Percentiles rank a stretch among this genome's conserved stretches.
Evolutionary conservation across 2,329 filamentous ascomycete genomes (phyloP).

Genomic region (Alternaria tenuissima): DNA sequence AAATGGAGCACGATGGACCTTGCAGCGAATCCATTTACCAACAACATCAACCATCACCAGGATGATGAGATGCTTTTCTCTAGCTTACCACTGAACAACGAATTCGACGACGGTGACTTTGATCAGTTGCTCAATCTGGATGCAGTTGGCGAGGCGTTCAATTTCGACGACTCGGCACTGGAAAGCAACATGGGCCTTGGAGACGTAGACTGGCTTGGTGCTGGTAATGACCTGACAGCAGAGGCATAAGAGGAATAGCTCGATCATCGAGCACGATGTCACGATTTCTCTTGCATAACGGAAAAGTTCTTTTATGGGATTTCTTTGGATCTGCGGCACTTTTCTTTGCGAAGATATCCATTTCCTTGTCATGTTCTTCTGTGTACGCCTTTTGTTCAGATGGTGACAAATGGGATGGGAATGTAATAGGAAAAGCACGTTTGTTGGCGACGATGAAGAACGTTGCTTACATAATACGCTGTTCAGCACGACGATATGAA

Average conservation of each 20-base stretch:
- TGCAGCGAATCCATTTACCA: constrained; percentile 26
- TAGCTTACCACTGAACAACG: constrained; percentile 47
- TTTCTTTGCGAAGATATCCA: constrained; percentile 11
- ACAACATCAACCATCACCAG: constrained; percentile 44
- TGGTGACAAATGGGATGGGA: not conserved
- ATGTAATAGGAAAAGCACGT: not conserved
- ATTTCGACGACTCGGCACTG: constrained; percentile 40
- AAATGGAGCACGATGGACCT: constrained; percentile 34
- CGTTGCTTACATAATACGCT: not conserved
- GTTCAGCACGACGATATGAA: not conserved
- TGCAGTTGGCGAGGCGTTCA: constrained; percentile 50
- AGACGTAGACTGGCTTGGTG: constrained; percentile 28
- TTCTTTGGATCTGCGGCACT: constrained; percentile 5
- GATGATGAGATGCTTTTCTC: constrained; percentile 47
- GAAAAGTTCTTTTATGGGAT: constrained; percentile 7
- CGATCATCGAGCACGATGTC: not conserved
- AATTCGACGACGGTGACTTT: constrained; percentile 53
- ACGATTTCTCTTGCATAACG: not conserved
- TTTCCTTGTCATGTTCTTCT: not conserved
- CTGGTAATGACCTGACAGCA: constrained; percentile 17
- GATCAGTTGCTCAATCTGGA: constrained; percentile 52
- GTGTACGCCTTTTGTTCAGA: not conserved
- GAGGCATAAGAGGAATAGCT: constrained; percentile 16
- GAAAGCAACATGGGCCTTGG: constrained; percentile 25
- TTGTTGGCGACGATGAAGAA: not conserved